A percentile compares a stretch with the other conserved stretches of the same genome.
These are phyloP conservation scores for Cladorrhinum sp. DNA, from an alignment of 2,329 filamentous ascomycete species.

Conservation along the genomic window DNA sequence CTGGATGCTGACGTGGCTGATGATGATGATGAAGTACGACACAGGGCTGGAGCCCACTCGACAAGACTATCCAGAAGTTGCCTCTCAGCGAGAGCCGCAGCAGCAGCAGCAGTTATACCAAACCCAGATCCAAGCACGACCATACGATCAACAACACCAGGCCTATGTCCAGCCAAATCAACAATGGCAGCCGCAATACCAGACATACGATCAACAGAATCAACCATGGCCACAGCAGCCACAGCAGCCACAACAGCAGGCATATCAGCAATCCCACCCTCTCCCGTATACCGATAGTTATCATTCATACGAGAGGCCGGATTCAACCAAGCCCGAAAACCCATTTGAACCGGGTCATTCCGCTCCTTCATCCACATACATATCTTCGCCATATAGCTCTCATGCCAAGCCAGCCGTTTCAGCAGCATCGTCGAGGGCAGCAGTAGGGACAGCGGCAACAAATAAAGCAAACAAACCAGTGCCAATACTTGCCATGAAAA, in stretches of 20 bases:
- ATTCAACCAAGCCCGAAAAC: not conserved
- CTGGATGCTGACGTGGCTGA: slow-evolving; percentile 8
- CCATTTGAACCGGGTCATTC: not conserved
- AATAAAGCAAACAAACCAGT: not conserved
- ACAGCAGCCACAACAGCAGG: slow-evolving; percentile 7
- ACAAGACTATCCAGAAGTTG: slow-evolving; percentile 27
- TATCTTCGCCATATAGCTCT: slow-evolving; percentile 11
- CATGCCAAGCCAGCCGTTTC: slow-evolving; percentile 3
- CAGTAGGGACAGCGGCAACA: not conserved
- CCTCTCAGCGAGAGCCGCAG: slow-evolving; percentile 5
- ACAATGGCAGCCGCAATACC: not conserved
- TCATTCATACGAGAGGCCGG: slow-evolving; percentile 1
- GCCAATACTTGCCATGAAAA: slow-evolving; percentile 5
- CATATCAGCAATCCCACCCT: not conserved
- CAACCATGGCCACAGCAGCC: not conserved
- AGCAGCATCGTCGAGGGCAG: not conserved
- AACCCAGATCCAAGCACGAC: not conserved
- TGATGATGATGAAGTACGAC: slow-evolving; percentile 17
- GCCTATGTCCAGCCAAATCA: not conserved
- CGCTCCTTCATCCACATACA: not conserved
- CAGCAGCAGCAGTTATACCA: not conserved
- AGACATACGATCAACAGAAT: not conserved
- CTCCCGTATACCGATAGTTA: slow-evolving; percentile 14
- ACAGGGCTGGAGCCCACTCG: slow-evolving; percentile 24
- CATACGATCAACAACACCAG: not conserved